Conservation (phyloP, 2,329 filamentous ascomycete genomes). For the Sclerotinia nivalis region DNA sequence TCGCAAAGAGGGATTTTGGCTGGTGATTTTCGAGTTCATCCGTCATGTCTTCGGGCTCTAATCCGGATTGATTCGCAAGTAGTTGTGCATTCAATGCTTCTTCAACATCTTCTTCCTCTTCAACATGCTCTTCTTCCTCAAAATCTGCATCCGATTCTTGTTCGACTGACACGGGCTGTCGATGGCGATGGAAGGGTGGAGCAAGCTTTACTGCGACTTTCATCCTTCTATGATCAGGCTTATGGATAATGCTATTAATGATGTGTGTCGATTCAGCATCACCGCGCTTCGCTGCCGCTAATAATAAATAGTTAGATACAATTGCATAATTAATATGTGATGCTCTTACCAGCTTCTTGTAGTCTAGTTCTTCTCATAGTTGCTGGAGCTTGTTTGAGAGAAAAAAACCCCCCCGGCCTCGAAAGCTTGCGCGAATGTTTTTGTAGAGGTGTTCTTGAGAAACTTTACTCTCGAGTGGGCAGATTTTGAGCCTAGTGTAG, state of each 20-base stretch:
- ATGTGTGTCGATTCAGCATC: not conserved
- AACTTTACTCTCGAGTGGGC: not conserved
- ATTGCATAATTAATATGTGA: no score
- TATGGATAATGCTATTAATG: not conserved
- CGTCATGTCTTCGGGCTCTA: conserved; percentile 3
- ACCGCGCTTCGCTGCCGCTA: not conserved
- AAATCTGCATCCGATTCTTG: not conserved
- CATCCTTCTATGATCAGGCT: not conserved
- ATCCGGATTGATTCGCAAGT: not conserved
- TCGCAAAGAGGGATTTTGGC: not conserved
- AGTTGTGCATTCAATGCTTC: not conserved
- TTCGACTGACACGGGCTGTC: not conserved
- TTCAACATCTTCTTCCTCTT: not conserved
- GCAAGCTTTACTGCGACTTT: not conserved
- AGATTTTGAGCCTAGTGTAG: no score
- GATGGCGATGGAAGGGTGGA: not conserved
- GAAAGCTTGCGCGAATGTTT: not conserved
- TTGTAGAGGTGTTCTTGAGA: not conserved
- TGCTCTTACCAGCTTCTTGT: not conserved
- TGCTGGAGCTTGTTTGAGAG: not conserved
- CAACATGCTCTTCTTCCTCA: not conserved
- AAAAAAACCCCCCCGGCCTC: not conserved
- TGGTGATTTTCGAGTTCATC: conserved; percentile 1
- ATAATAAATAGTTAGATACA: not conserved
- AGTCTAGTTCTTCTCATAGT: not conserved